Base-by-base conservation (phyloP, 2,329 filamentous ascomycete species). In the Alternaria sp. region DNA sequence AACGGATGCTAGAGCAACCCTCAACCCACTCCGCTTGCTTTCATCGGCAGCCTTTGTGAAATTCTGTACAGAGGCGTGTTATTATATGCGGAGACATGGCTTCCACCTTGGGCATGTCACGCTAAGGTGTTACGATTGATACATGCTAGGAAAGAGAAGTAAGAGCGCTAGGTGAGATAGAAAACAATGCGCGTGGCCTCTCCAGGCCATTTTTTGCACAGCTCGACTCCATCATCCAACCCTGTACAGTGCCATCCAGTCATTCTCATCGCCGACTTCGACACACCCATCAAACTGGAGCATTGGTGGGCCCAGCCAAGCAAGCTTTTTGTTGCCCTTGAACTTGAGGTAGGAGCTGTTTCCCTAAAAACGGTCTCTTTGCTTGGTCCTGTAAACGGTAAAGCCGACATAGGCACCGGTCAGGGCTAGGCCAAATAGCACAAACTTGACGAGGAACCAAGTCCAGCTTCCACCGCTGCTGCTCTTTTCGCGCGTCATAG, bases 381-480 rank as follows among this genome's bases (percentile, higher is more conserved):
- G 79, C 80, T 86, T 89, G 67, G 91, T 81, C 77, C 94, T 88
- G 83, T 92, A 99, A 49, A 90, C 87, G 7, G 94, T 97, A 79
- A 87, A 98, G 26, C 93, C 95, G 47, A 94, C 89, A 79, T 98
- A 99, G 5, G 79, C 92, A 70, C 92, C 94, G 10, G 86, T 92
- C 47, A 90, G 72, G 15, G 89, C 87, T 28, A 90, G 79, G 67
- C 92, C 84, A 80, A 97, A 91, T 64, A 97, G 75, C 63, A 98
- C 77, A 66, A 93, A 85, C 88, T 97, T 98, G 80, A 94, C 86
- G 66, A 98, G 84, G 82, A 90, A 90, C 89, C 89, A 90, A 8
- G 82, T 82, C 89, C 89, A 92, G 75, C 88, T 85, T 20, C 88
- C 84, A 46, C 82, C 74, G 70, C 75, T 74, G 21, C 86, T 23